Evolutionary conservation across 495 filamentous ascomycete species (phyloP).

Genomic region (Evernia prunastri): DNA sequence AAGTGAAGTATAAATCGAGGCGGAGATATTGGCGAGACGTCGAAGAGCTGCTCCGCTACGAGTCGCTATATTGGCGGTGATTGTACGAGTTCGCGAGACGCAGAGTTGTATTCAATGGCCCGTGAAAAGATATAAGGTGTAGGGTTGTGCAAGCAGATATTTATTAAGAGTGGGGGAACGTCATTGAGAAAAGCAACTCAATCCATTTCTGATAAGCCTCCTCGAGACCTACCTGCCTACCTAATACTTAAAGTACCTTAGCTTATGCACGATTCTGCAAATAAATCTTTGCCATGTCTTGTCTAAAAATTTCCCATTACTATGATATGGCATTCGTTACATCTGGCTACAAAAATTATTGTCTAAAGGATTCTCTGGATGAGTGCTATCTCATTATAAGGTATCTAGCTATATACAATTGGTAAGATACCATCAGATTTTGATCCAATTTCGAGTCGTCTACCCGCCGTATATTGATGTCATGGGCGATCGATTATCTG

Average conservation of each 20-base stretch:
- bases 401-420: neutral
- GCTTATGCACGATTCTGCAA: no score
- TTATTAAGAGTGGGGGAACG: neutral
- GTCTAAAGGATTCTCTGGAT: neutral
- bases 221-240: no score
- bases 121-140: neutral
- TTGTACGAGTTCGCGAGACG: neutral
- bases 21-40: constrained; percentile 10
- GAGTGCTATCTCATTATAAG: neutral
- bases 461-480: neutral
- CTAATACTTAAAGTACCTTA: no score
- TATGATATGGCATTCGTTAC: neutral
- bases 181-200: neutral
- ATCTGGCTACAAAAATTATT: neutral
- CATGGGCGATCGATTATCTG: neutral
- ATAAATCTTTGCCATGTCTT: no score
- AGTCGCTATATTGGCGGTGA: constrained; percentile 5
- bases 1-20: neutral
- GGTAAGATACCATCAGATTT: neutral
- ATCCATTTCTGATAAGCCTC: no score
- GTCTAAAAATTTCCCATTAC: no score
- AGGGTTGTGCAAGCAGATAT: neutral
- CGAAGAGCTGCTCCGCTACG: constrained; percentile 3
- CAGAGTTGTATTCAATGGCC: neutral
- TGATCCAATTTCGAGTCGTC: neutral